Base-by-base conservation (phyloP, 2,329 filamentous ascomycete genomes). In the Mariannaea elegans region DNA sequence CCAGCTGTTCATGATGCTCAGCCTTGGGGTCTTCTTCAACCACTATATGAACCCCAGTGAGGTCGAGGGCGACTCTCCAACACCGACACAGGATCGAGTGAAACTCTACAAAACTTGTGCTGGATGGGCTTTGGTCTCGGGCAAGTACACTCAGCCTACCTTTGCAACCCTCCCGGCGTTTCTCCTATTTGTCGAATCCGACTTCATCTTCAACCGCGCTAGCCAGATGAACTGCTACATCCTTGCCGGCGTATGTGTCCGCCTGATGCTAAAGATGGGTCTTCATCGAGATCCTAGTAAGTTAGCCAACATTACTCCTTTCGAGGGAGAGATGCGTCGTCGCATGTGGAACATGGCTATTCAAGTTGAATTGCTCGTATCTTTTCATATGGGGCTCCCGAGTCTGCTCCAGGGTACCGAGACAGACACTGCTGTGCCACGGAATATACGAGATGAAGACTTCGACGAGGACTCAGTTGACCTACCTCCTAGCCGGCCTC, bases 361-460 rank as follows among this genome's bases (percentile, higher is more conserved):
- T 23, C 86, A 89, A 68, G 80, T 90, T 45, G 89, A 91, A 68
- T 73, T 88, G 3, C 73, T 91, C 4, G 86, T 88, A 23, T 85
- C 87, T 2, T 90, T 90, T 68, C 88, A 91, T 68, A 81, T 90
- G 60, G 89, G 89, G 2, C 77, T 92, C 53, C 89, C 89, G 2
- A 83, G 83, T 68, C 88, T 90, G 85, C 80, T 90, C 42, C 81
- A 87, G 56, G 79, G 82, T 21, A 83, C 88, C 32, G 87, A 90
- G 60, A 85, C 82, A 45, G 89, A 91, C 68, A 89, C 87, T 0
- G 76, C 80, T 2, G 72, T 86, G 18, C 88, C 88, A 14, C 78
- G 81, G 29, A 90, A 91, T 71, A 72, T 91, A 29, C 80, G 84
- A 51, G 89, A 92, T 70, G 83, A 87, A 29, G 88, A 91, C 69